Evolutionary conservation across 2,329 filamentous ascomycete species (phyloP).

Genomic region (Penicillium polonicum): DNA sequence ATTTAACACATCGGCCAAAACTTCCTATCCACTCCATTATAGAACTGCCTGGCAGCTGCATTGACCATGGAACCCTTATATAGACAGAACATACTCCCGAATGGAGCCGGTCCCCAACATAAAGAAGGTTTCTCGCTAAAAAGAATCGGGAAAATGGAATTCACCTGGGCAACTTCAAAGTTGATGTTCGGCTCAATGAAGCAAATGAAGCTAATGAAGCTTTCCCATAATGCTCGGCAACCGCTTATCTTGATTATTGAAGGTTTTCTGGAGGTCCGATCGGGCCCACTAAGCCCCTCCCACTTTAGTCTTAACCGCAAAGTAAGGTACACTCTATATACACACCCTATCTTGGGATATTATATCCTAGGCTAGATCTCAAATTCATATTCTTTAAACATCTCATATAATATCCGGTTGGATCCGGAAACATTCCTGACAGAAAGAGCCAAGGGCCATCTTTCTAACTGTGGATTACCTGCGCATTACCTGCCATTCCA

Average conservation of each 20-base stretch:
- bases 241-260: neutral
- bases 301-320: slow-evolving; percentile 1
- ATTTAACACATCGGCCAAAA: slow-evolving; percentile 16
- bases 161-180: neutral
- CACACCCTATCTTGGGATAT: neutral
- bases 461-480: slow-evolving; percentile 13
- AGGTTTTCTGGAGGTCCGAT: slow-evolving; percentile 7
- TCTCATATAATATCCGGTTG: neutral
- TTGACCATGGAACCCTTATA: slow-evolving; percentile 14
- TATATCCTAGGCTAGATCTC: neutral
- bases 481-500: slow-evolving; percentile 16
- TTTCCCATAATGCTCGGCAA: neutral
- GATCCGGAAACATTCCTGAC: slow-evolving; percentile 9
- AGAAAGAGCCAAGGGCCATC: slow-evolving; percentile 10
- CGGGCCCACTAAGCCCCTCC: slow-evolving; percentile 9
- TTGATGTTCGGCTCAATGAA: too few species aligned
- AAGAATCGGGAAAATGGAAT: neutral
- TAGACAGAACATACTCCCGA: neutral
- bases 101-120: slow-evolving; percentile 3
- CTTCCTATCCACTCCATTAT: slow-evolving; percentile 20
- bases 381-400: neutral
- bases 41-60: slow-evolving; percentile 2
- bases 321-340: slow-evolving; percentile 7
- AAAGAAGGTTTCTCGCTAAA: neutral
- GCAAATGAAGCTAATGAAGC: neutral